A percentile compares a stretch with the other conserved stretches of the same genome.
Conservation (phyloP, 177 flowering plant species). For the Vitis hybrid region DNA sequence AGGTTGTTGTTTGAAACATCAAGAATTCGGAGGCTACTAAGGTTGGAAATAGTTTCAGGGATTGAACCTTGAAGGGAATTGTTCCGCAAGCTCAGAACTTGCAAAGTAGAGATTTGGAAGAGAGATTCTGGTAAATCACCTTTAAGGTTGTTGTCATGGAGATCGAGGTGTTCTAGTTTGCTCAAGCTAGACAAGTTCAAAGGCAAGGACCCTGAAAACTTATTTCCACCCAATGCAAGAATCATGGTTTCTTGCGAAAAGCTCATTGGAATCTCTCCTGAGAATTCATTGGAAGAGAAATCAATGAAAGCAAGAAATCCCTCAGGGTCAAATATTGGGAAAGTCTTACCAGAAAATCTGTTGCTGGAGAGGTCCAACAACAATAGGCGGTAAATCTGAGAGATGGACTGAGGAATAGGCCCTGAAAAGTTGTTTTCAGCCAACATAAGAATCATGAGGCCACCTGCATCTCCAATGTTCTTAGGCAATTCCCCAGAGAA, state of each 20-base stretch:
- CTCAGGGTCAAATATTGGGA: slow-evolving; percentile 35
- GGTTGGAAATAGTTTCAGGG: background rate
- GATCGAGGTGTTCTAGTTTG: slow-evolving; percentile 45
- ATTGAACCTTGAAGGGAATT: too few relatives aligned
- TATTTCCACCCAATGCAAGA: slow-evolving; percentile 39
- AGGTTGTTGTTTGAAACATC: too few relatives aligned
- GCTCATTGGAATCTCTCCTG: slow-evolving; percentile 43
- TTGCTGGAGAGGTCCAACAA: slow-evolving; percentile 48
- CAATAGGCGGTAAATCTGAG: slow-evolving; percentile 32
- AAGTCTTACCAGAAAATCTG: slow-evolving; percentile 37
- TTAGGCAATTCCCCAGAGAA: slow-evolving; percentile 48
- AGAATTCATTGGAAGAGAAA: slow-evolving; percentile 40
- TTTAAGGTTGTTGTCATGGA: slow-evolving; percentile 39
- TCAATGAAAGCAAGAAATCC: slow-evolving; percentile 36
- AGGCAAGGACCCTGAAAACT: slow-evolving; percentile 46
- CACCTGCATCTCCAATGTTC: slow-evolving; percentile 39
- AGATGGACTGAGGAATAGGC: slow-evolving; percentile 34
- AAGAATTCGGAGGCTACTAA: too few relatives aligned
- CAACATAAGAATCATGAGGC: slow-evolving; percentile 40
- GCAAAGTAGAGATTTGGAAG: slow-evolving; percentile 33
- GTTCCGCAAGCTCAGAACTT: slow-evolving; percentile 25
- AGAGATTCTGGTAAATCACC: slow-evolving; percentile 39
- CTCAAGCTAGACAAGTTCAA: slow-evolving; percentile 26
- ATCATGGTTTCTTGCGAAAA: slow-evolving; percentile 29
- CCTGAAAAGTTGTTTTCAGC: slow-evolving; percentile 48